Evolutionary conservation across 2,329 filamentous ascomycete species (phyloP).

Genomic region (Spiromastix sp.): DNA sequence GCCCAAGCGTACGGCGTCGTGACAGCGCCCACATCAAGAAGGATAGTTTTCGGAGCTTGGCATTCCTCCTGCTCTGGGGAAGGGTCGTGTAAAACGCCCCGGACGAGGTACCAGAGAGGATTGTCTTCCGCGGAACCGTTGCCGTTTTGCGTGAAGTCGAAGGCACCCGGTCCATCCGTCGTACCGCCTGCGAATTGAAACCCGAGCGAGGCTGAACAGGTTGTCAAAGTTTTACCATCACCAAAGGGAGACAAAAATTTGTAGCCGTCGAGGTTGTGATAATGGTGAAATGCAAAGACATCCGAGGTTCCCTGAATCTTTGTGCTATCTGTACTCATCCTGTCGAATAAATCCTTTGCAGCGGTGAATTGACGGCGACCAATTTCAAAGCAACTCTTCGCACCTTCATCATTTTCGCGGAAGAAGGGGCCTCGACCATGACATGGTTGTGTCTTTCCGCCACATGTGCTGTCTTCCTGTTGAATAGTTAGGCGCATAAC

Average conservation of each 20-base stretch:
- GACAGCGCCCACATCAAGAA: constrained; percentile 82
- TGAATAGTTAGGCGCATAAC: no score
- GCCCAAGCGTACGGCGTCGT: constrained; percentile 72
- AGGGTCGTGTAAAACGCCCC: constrained; percentile 60
- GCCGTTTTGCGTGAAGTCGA: constrained; percentile 87
- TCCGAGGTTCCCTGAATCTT: constrained; percentile 46
- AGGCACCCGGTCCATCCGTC: constrained; percentile 78
- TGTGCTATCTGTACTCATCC: constrained; percentile 33
- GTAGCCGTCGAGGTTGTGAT: constrained; percentile 69
- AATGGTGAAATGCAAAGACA: constrained; percentile 77
- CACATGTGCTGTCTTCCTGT: constrained; percentile 70
- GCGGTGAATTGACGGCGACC: constrained; percentile 36
- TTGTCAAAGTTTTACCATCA: constrained; percentile 46
- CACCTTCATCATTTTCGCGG: constrained; percentile 33
- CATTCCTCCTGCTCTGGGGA: constrained; percentile 60
- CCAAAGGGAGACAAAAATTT: constrained; percentile 61
- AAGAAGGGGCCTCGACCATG: constrained; percentile 39
- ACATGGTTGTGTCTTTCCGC: constrained; percentile 32
- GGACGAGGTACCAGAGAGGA: constrained; percentile 71
- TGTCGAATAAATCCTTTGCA: constrained; percentile 44
- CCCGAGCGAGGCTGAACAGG: constrained; percentile 79
- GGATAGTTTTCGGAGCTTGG: constrained; percentile 71
- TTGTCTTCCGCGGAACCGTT: constrained; percentile 57
- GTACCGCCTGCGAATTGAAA: constrained; percentile 92
- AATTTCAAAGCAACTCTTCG: constrained; percentile 41